phyloP scores from a whole-genome alignment of 1,284 basidiomycete genomes.

The Tausonia pullulans region DNA sequence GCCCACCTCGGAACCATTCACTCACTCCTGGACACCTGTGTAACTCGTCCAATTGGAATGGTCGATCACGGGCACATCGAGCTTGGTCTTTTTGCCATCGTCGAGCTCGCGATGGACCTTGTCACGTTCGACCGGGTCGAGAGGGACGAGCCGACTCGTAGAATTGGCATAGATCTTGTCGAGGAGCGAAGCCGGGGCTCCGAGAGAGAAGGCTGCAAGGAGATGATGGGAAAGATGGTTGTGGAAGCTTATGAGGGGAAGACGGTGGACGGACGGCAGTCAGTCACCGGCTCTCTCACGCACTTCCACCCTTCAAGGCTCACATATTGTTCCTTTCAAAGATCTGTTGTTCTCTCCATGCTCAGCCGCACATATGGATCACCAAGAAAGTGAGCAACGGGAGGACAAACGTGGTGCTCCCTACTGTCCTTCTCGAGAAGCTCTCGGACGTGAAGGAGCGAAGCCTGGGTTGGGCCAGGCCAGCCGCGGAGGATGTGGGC shows the following conservation, averaged over 20 bases:
- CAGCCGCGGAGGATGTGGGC: background rate
- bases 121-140: conserved; percentile 31
- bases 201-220: conserved; percentile 53
- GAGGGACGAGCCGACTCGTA: conserved; percentile 37
- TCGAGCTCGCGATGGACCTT: conserved; percentile 9
- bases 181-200: conserved; percentile 44
- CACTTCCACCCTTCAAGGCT: background rate
- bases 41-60: conserved; percentile 46
- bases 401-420: background rate
- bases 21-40: conserved; percentile 37
- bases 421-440: background rate
- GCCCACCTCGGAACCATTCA: background rate
- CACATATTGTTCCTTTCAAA: background rate
- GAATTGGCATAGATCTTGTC: conserved; percentile 45
- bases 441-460: background rate
- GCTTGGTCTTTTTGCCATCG: conserved; percentile 23
- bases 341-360: background rate
- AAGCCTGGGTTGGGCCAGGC: background rate
- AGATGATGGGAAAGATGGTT: conserved; percentile 55
- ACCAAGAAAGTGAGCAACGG: background rate
- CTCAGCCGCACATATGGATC: background rate
- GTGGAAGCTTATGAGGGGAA: conserved; percentile 30
- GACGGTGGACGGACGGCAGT: background rate
- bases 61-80: conserved; percentile 35
- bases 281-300: background rate